Evolutionary conservation across 148 eudicot genomes (phyloP).

Genomic region (Beta vulgaris): DNA sequence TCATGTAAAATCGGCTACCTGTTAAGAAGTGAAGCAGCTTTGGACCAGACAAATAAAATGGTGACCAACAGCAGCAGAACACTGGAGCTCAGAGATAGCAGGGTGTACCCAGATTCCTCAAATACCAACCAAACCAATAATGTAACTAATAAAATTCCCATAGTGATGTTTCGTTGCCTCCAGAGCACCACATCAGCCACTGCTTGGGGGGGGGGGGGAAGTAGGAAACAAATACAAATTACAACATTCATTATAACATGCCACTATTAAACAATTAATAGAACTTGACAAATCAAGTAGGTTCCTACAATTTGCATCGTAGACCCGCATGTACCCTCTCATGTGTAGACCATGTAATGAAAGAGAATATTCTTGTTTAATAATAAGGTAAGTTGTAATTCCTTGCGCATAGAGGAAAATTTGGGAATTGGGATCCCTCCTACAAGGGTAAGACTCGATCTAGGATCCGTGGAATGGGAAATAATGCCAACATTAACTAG

Average conservation of each 20-base stretch:
- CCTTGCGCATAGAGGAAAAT: too few species aligned
- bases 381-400: too few species aligned
- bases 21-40: constrained; percentile 80
- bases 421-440: too few species aligned
- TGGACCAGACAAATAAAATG: constrained; percentile 85
- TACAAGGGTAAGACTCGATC: too few species aligned
- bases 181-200: constrained; percentile 91
- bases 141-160: constrained; percentile 40
- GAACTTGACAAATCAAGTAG: too few species aligned
- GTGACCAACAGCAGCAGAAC: constrained; percentile 73
- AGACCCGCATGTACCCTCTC: too few species aligned
- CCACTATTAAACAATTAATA: background rate
- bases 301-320: too few species aligned
- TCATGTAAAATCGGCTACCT: constrained; percentile 38
- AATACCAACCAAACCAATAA: constrained; percentile 68
- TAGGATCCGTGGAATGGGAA: too few species aligned
- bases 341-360: too few species aligned
- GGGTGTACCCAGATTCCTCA: constrained; percentile 76
- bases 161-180: constrained; percentile 52
- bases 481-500: too few species aligned
- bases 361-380: too few species aligned
- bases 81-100: constrained; percentile 58
- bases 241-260: background rate
- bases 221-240: background rate
- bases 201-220: constrained; percentile 27